Evolutionary conservation across 2,329 filamentous ascomycete species (phyloP), one percentile per base, ranked within the genome.

Genomic region (Xylaria arbuscula): DNA sequence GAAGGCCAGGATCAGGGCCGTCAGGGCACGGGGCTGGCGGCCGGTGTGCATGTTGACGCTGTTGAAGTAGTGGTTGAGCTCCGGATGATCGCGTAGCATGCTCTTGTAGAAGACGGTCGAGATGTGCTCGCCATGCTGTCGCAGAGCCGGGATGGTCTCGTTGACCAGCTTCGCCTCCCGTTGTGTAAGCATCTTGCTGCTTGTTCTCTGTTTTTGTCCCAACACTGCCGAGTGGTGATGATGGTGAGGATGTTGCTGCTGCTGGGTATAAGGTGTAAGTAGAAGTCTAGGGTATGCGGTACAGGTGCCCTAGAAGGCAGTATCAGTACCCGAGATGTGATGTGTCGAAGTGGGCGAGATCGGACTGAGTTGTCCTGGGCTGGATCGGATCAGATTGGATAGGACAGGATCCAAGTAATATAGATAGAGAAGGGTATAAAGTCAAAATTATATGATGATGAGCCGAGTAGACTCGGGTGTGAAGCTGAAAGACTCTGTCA

Each of bases 61-160:
- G 80, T 93, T 93, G 85, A 94, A 93, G 79, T 91, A 83, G 78
- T 89, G 86, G 74, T 89, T 87, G 38, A 94, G 86, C 53, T 88
- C 85, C 0, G 91, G 91, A 68, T 93, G 84, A 47, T 88, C 87
- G 11, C 77, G 77, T 28, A 94, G 82, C 83, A 94, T 87, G 76
- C 88, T 89, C 69, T 84, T 83, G 83, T 94, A 94, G 82, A 94
- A 93, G 72, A 86, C 84, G n/a, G 84, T 84, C 6, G 91, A 90
- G 78, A 94, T 92, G 70, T 85, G 83, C 70, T 86, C 85, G 76
- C 92, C 92, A 76, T 93, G 88, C 69, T 90, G 84, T 24, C 85
- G 85, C 2, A 94, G 85, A 40, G 90, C 85, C 1, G 92, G 92
- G 67, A 92, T 87, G 6, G 92, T 93, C 60, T 89, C 85, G 79